Base-by-base conservation (phyloP, 140 eudicot species). In the Stevia rebaudiana region DNA sequence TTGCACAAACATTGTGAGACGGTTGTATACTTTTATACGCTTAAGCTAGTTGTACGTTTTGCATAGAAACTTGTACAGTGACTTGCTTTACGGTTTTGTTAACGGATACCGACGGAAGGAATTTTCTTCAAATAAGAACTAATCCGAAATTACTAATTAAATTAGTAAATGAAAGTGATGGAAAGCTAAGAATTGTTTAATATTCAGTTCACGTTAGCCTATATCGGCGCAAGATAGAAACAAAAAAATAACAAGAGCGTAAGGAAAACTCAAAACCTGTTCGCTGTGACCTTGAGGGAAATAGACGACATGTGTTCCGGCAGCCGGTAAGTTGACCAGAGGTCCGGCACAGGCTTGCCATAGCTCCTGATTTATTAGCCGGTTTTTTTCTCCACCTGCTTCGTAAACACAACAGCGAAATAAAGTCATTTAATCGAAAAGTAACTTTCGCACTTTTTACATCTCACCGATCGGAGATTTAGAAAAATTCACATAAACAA, bases 301-400 rank as follows among this genome's bases (percentile, higher is more conserved):
- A 76, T 91, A 91, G 61, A 91, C 98, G 35, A 91, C 96, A 74
- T 91, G 95, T 78, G 95, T 91, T 75, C 98, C 96, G 66, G 96
- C 92, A 5, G 89, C 95, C 83, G 98, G 98, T 71, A 91, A 76
- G 90, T 83, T 84, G 70, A 83, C 95, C 82, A 91, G 89, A 49
- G 98, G 98, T 36, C 98, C 98, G 71, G 98, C 96, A 53, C 98
- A 91, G 13, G 95, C 95, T 54, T 91, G 98, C 98, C 98, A 91
- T 78, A 91, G 84, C 80, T 91, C 98, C 49, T 69, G 74, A 50
- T 91, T 91, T 36, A 80, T 78, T 48, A 84, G 59, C 25, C 83
- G 82, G 68, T 73, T 91, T 77, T 91, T 87, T 71, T 82, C 96
- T 19, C 66, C 97, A 71, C 63, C 74, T 67, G 18, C 35, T 24